Evolutionary conservation across 306 rosid genomes (phyloP).

Genomic region (Castanea mollissima): DNA sequence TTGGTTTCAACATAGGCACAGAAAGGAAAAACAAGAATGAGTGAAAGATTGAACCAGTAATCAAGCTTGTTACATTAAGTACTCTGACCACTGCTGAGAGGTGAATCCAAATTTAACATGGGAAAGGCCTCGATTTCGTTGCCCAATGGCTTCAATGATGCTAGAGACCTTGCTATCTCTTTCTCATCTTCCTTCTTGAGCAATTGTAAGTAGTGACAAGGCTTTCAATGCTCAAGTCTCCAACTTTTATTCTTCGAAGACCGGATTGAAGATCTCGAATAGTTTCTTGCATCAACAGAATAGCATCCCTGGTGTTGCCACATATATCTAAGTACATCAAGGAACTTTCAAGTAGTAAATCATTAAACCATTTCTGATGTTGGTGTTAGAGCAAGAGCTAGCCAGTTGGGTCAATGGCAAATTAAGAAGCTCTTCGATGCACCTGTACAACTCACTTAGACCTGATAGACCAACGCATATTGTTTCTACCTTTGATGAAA

Average conservation of each 20-base stretch:
- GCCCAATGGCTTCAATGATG: slow-evolving; percentile 42
- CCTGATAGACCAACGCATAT: slow-evolving; percentile 39
- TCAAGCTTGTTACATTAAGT: slow-evolving; percentile 54
- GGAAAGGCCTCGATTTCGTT: slow-evolving; percentile 22
- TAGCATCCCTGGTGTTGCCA: slow-evolving; percentile 47
- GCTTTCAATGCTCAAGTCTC: slow-evolving; percentile 40
- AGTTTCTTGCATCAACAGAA: slow-evolving; percentile 41
- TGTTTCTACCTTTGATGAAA: slow-evolving; percentile 37
- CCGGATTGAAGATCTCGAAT: slow-evolving; percentile 56
- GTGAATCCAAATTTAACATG: slow-evolving; percentile 35
- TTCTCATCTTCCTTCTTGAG: slow-evolving; percentile 45
- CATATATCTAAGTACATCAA: slow-evolving; percentile 54
- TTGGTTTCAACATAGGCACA: slow-evolving; percentile 44
- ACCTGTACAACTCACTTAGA: slow-evolving; percentile 42
- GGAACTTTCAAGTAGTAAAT: slow-evolving; percentile 46
- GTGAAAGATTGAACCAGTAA: slow-evolving; percentile 45
- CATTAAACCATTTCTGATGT: slow-evolving; percentile 54
- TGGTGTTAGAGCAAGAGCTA: slow-evolving; percentile 46
- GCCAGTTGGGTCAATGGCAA: slow-evolving; percentile 55
- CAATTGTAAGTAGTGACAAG: slow-evolving; percentile 32
- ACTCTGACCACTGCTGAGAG: slow-evolving; percentile 50
- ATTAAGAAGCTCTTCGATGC: slow-evolving; percentile 53
- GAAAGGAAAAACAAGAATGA: slow-evolving; percentile 49
- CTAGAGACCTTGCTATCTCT: slow-evolving; percentile 35
- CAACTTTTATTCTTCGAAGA: slow-evolving; percentile 50